Conservation (phyloP, 805 yeast species). For the Priceomyces haplophilus region DNA sequence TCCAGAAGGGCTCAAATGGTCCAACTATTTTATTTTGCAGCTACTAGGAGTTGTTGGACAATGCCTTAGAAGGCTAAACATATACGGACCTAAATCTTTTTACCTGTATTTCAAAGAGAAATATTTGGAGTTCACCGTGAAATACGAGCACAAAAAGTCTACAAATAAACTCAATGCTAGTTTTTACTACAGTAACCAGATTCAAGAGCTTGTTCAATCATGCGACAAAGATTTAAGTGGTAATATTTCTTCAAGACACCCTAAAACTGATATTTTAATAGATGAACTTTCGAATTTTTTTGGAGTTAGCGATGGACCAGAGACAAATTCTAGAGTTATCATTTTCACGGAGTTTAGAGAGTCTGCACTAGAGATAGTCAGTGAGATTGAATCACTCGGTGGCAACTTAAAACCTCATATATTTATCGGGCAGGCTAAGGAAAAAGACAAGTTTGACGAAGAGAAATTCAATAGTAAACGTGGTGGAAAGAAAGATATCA, state of each 20-base stretch:
- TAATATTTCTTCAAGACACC: conserved; percentile 42
- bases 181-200: conserved; percentile 53
- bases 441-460: conserved; percentile 66
- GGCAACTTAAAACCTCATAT: conserved; percentile 62
- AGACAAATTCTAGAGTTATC: conserved; percentile 65
- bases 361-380: conserved; percentile 84
- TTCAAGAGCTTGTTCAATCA: conserved; percentile 41
- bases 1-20: conserved; percentile 74
- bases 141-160: conserved; percentile 54
- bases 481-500: conserved; percentile 28
- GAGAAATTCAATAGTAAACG: conserved; percentile 43
- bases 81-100: conserved; percentile 82
- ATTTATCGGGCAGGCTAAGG: conserved; percentile 89
- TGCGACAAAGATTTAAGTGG: conserved; percentile 41
- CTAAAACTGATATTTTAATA: conserved; percentile 61
- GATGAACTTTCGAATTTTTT: conserved; percentile 60
- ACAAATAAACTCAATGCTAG: conserved; percentile 60
- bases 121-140: conserved; percentile 54
- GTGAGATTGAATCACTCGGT: conserved; percentile 45
- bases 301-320: conserved; percentile 27
- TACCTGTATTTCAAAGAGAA: conserved; percentile 63
- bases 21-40: conserved; percentile 58
- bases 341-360: conserved; percentile 87
- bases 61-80: conserved; percentile 61
- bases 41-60: conserved; percentile 71